These are phyloP conservation scores for Colletotrichum falcatum DNA, from an alignment of 2,329 filamentous ascomycete genomes.

Conservation along the genomic window DNA sequence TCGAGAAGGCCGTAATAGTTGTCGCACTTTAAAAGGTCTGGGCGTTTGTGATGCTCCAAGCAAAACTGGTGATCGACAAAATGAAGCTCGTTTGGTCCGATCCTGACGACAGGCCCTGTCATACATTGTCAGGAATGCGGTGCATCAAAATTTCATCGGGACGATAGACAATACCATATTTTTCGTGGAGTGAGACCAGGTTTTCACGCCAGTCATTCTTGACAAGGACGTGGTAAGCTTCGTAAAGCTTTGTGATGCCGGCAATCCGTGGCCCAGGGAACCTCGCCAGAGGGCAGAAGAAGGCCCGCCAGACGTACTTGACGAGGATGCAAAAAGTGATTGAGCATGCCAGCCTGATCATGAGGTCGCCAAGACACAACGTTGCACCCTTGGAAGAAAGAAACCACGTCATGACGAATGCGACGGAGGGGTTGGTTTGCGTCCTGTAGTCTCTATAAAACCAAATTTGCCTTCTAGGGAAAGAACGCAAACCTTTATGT, in stretches of 20 bases:
- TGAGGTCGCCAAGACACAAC: not conserved
- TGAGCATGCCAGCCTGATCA: not conserved
- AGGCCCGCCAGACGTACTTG: slow-evolving; percentile 23
- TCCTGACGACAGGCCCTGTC: slow-evolving; percentile 37
- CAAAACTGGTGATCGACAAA: slow-evolving; percentile 39
- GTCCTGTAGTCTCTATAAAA: not conserved
- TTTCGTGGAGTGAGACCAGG: slow-evolving; percentile 30
- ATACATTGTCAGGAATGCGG: not conserved
- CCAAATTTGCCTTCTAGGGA: not conserved
- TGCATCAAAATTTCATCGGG: too few species aligned
- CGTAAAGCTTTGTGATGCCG: slow-evolving; percentile 37
- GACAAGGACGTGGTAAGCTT: slow-evolving; percentile 41
- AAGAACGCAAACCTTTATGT: not conserved
- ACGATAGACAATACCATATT: slow-evolving; percentile 23
- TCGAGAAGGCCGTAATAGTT: slow-evolving; percentile 41
- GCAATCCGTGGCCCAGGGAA: slow-evolving; percentile 35
- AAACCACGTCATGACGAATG: slow-evolving; percentile 17
- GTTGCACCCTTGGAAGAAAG: not conserved
- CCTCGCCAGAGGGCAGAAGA: slow-evolving; percentile 27
- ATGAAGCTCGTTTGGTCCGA: slow-evolving; percentile 42
- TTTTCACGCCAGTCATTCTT: slow-evolving; percentile 41
- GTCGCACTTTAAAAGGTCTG: slow-evolving; percentile 38
- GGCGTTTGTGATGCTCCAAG: slow-evolving; percentile 39
- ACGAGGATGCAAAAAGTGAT: not conserved
- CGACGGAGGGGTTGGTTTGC: not conserved